Conservation (phyloP, 352 stramenopile species). For the Sclerospora graminicola region DNA sequence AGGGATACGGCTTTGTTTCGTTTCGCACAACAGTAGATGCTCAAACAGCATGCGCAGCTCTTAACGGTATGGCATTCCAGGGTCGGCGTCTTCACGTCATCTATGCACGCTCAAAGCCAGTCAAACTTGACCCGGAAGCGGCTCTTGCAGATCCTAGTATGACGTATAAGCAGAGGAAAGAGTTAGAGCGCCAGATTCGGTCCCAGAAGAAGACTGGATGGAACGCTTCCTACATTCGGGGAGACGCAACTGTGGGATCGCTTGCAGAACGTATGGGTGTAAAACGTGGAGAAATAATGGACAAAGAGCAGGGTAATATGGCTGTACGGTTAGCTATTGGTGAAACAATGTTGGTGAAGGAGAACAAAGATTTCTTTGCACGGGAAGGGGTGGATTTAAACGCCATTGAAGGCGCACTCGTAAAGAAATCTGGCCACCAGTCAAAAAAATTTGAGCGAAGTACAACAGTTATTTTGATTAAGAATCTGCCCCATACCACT, state of each 20-base stretch:
- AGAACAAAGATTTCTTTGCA: conserved; percentile 97
- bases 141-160: conserved; percentile 52
- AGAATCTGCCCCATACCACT: conserved; percentile 96
- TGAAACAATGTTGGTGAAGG: conserved; percentile 96
- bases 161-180: conserved; percentile 87
- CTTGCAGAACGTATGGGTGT: conserved; percentile 82
- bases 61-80: conserved; percentile 94
- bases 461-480: conserved; percentile 93
- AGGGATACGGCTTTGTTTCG: conserved; percentile 96
- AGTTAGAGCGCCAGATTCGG: conserved; percentile 81
- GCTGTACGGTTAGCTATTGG: conserved; percentile 95
- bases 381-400: conserved; percentile 91
- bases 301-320: conserved; percentile 93
- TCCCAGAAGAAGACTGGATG: conserved; percentile 83
- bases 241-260: conserved; percentile 64
- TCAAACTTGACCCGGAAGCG: conserved; percentile 48
- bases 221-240: conserved; percentile 91
- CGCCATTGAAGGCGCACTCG: conserved; percentile 81
- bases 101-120: conserved; percentile 67
- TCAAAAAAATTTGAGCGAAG: conserved; percentile 83
- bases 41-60: conserved; percentile 67
- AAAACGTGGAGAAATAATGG: conserved; percentile 91
- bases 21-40: conserved; percentile 91
- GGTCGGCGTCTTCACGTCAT: conserved; percentile 93
- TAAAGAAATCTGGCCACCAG: conserved; percentile 39